phyloP scores from a whole-genome alignment of 2,329 filamentous ascomycete species.

The Pseudocercospora pini-densiflorae region DNA sequence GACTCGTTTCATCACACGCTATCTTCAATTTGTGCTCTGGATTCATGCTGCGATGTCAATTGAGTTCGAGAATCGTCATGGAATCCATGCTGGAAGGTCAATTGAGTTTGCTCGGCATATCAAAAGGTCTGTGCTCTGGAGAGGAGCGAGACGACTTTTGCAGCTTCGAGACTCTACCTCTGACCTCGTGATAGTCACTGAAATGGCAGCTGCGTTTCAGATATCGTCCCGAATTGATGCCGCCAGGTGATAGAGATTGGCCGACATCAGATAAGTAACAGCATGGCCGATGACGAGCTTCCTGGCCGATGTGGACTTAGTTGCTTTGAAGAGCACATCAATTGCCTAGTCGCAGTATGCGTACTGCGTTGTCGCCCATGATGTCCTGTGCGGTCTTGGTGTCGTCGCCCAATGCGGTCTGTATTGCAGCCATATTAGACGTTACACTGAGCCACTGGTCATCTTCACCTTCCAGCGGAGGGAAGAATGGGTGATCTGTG shows the following conservation, averaged over 20 bases:
- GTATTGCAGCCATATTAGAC: conserved; percentile 62
- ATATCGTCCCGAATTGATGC: background rate
- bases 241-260: background rate
- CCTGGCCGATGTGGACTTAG: background rate
- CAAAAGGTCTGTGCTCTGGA: conserved; percentile 4
- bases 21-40: background rate
- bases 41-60: background rate
- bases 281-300: no score
- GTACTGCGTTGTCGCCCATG: conserved; percentile 64
- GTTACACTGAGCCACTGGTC: conserved; percentile 73
- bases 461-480: conserved; percentile 68
- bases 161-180: background rate
- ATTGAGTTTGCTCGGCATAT: conserved; percentile 4
- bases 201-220: background rate
- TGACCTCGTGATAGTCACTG: background rate
- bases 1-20: background rate
- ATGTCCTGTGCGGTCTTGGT: conserved; percentile 56
- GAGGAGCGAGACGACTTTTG: background rate
- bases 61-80: background rate
- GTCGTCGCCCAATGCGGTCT: conserved; percentile 54
- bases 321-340: background rate
- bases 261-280: background rate
- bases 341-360: conserved; percentile 48
- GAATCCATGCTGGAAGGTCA: background rate
- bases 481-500: conserved; percentile 84